Base-by-base conservation (phyloP, 176 grass and related monocot species). In the Urochloa ruziziensis region DNA sequence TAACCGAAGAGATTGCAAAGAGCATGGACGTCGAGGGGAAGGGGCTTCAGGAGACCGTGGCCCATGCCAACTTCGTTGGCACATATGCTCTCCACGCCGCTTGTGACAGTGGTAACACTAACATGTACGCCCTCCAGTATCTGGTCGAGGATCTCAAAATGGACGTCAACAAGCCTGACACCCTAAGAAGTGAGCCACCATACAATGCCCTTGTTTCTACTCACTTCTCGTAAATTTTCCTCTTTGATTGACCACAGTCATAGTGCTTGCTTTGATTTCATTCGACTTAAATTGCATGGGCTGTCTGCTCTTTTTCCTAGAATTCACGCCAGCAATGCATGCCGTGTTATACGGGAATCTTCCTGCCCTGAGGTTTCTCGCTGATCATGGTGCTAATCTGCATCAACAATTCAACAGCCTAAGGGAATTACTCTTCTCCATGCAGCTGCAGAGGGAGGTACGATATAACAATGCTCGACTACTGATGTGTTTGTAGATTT, bases 311-410 rank as follows among this genome's bases (percentile, higher is more conserved):
- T 27, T 73, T 52, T 71, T 66, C 60, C 59, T 64, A 84, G 82
- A n/a, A 16, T 86, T 28, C 33, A 39, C 75, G 2, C 84, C 75
- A 0, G 5, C 57, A 29, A 67, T 30, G 84, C 84, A 79, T 28
- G 83, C 83, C 3, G 10, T 70, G 19, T 49, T 4, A 27, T 25
- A 70, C 15, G 84, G 84, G 21, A 34, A 51, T n/a, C 84, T 86
- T 46, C 84, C 75, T 79, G 54, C 84, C 42, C n/a, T 71, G 30
- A 78, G 43, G 54, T 86, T 52, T 46, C 83, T 85, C 61, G 5
- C 44, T 62, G 83, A 85, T 48, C 53, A 62, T 62, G 83, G 83
- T 6, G 65, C 54, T 72, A 17, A 79, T 86, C n/a, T 86, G 75
- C 54, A 63, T 40, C 12, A n/a, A 2, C 23, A 16, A 12, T 42